phyloP scores from a whole-genome alignment of 352 stramenopile genomes.

The Globisporangium cederbergense region DNA sequence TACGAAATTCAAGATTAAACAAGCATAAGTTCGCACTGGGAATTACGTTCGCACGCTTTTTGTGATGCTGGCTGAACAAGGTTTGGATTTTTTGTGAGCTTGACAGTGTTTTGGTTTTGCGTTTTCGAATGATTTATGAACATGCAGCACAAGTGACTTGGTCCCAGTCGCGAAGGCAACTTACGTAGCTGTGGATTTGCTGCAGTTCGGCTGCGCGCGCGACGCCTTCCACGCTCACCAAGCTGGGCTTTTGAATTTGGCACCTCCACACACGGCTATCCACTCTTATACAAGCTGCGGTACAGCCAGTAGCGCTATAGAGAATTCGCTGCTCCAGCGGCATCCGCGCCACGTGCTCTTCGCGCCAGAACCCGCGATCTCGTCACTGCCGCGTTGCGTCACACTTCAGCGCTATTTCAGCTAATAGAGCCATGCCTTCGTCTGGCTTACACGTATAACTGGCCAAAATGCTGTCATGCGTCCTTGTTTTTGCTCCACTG shows the following conservation, averaged over 20 bases:
- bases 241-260: no score
- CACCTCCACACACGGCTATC: no score
- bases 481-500: conserved; percentile 4
- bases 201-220: no score
- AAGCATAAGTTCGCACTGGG: background rate
- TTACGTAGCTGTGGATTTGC: no score
- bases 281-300: background rate
- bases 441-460: background rate
- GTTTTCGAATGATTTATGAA: no score
- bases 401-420: background rate
- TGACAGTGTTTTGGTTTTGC: no score
- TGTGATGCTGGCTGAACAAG: no score
- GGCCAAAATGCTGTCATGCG: background rate
- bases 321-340: background rate
- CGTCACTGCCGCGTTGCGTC: conserved; percentile 4
- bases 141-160: no score
- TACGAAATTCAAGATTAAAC: background rate
- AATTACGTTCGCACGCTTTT: no score
- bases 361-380: background rate
- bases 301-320: background rate
- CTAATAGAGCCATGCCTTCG: background rate
- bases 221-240: no score
- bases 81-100: no score
- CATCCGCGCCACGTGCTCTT: background rate
- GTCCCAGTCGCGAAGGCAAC: no score